Evolutionary conservation across 345 rosid genomes (phyloP), one percentile per base, ranked within the genome.

Genomic region (Ailanthus altissimus): DNA sequence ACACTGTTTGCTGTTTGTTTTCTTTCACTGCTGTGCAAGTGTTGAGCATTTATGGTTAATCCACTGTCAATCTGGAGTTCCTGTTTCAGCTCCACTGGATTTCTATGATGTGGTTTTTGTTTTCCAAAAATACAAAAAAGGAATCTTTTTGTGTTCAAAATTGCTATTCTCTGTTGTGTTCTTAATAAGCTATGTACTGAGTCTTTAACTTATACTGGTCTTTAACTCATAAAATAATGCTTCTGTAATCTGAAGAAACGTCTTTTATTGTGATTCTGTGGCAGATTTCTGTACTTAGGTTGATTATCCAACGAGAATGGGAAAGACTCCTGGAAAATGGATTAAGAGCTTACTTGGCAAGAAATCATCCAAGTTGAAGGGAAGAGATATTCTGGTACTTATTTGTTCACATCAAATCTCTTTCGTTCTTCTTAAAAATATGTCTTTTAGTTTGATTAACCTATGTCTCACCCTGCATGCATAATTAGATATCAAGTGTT

Each of bases 291-390:
- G 32, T 20, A 18, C 70, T 71, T 50, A 62, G 60, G 5, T 78
- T 49, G 51, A 32, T 36, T 58, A 26, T 6, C 38, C 65, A 38
- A 40, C 51, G n/a, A 75, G 75, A 28, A 93, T 93, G 97, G 94
- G 94, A 50, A 93, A 87, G 83, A 87, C 92, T 51, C 90, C 94
- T 28, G 93, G 89, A 75, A 91, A 90, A 85, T 93, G 97, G 98
- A 80, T 93, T 77, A 93, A 87, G 90, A 81, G 82, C 65, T 78
- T 93, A 57, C 80, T 83, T 46, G 88, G 93, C 67, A 93, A 91
- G 93, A 90, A 85, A 67, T 85, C 93, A 69, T 87, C 93, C 0
- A 93, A 87, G 71, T 86, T 87, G 67, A 87, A 90, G 79, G 89
- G 80, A 79, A 81, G 64, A 49, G 88, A 77, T 58, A 84, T 82